These are phyloP conservation scores for Botrytis elliptica DNA, from an alignment of 2,329 filamentous ascomycete genomes.

Conservation along the genomic window DNA sequence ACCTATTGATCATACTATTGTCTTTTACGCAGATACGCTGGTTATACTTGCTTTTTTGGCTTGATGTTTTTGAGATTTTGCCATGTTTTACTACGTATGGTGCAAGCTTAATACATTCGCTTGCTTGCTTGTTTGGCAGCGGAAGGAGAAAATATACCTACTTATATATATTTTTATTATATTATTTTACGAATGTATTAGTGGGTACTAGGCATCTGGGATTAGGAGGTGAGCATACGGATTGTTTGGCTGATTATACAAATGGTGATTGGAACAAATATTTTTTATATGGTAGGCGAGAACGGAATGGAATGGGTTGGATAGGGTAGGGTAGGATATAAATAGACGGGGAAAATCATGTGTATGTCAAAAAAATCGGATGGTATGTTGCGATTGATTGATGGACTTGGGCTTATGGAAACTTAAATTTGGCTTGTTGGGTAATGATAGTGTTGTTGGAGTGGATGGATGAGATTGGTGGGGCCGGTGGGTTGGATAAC, in stretches of 20 bases:
- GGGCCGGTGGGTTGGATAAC: background rate
- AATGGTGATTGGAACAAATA: background rate
- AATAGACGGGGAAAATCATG: constrained; percentile 13
- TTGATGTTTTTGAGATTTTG: constrained; percentile 7
- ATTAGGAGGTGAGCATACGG: background rate
- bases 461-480: background rate
- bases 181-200: background rate
- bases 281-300: background rate
- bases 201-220: background rate
- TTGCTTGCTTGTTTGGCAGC: background rate
- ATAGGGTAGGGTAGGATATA: background rate
- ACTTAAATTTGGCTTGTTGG: background rate
- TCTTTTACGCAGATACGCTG: constrained; percentile 16
- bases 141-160: background rate
- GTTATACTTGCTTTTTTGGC: constrained; percentile 20
- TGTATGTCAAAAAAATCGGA: background rate
- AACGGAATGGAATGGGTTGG: background rate
- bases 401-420: background rate
- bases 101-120: constrained; percentile 10
- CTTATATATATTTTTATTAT: constrained; percentile 4
- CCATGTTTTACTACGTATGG: constrained; percentile 1
- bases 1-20: constrained; percentile 16
- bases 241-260: constrained; percentile 7
- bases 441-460: background rate
- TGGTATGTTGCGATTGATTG: background rate